These are phyloP conservation scores for Leccinum disarticulatum DNA, from an alignment of 768 basidiomycete species.

Conservation along the genomic window DNA sequence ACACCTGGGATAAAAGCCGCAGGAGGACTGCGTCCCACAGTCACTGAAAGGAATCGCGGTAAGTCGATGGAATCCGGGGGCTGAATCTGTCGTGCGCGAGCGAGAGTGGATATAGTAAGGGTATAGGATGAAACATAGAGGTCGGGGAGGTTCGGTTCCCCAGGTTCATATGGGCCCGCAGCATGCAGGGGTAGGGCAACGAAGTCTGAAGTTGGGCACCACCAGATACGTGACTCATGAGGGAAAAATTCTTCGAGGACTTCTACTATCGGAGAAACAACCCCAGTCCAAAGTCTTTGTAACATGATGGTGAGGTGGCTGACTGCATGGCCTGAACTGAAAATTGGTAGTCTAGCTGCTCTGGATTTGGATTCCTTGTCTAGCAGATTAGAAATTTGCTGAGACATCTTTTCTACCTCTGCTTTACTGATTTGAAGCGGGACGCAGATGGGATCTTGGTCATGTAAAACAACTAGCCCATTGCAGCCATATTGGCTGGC, in stretches of 20 bases:
- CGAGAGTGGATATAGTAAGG: background rate
- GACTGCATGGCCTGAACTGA: background rate
- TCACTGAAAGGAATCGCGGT: background rate
- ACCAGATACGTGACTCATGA: background rate
- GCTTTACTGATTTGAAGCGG: too few species aligned
- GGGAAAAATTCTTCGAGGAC: background rate
- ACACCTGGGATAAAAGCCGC: background rate
- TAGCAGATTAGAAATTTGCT: too few species aligned
- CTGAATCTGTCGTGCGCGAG: background rate
- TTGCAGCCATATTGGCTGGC: too few species aligned
- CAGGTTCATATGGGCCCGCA: background rate
- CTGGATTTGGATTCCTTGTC: too few species aligned
- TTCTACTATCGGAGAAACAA: background rate
- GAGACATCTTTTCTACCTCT: too few species aligned
- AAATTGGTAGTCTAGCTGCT: background rate
- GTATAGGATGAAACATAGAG: background rate
- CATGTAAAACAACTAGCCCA: too few species aligned
- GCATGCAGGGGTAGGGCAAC: background rate
- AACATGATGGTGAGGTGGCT: background rate
- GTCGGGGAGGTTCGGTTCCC: background rate
- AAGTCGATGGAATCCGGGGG: background rate
- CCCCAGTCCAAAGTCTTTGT: background rate
- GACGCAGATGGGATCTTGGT: too few species aligned
- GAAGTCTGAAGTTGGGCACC: background rate
- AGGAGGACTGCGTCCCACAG: background rate